phyloP scores from a whole-genome alignment of 345 rosid species.

The Hibiscus mutabilis region DNA sequence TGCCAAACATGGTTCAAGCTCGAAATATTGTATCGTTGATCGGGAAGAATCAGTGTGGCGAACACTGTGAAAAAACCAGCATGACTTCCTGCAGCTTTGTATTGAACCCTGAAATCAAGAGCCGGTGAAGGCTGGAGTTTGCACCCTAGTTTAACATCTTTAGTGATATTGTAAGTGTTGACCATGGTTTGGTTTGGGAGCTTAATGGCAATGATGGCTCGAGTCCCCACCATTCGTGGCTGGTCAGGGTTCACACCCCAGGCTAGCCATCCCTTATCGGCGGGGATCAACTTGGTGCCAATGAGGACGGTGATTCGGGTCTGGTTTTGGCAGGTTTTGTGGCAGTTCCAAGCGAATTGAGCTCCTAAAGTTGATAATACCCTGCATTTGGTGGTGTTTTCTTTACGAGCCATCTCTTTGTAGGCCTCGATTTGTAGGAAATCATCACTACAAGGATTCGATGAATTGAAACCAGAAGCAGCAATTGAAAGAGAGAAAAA shows the following conservation, averaged over 20 bases:
- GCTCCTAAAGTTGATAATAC: constrained; percentile 27
- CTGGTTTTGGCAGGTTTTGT: neutral
- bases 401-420: neutral
- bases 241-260: constrained; percentile 51
- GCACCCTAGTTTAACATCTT: constrained; percentile 30
- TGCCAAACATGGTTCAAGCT: constrained; percentile 49
- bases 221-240: constrained; percentile 48
- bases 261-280: constrained; percentile 39
- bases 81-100: neutral
- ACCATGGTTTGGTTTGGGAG: constrained; percentile 5
- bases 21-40: constrained; percentile 19
- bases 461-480: neutral
- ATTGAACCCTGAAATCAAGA: constrained; percentile 8
- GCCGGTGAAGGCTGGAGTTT: constrained; percentile 22
- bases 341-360: constrained; percentile 27
- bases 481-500: constrained; percentile 4
- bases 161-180: constrained; percentile 30
- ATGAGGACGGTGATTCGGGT: constrained; percentile 22
- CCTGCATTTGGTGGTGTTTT: constrained; percentile 15
- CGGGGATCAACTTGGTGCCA: constrained; percentile 12
- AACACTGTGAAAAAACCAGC: constrained; percentile 5
- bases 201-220: constrained; percentile 40
- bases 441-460: constrained; percentile 2
- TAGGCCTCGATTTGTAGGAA: neutral
- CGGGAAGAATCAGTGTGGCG: constrained; percentile 28